A percentile compares a stretch with the other conserved stretches of the same genome.
Conservation (phyloP, 352 stramenopile genomes). For the Globisporangium splendens region DNA sequence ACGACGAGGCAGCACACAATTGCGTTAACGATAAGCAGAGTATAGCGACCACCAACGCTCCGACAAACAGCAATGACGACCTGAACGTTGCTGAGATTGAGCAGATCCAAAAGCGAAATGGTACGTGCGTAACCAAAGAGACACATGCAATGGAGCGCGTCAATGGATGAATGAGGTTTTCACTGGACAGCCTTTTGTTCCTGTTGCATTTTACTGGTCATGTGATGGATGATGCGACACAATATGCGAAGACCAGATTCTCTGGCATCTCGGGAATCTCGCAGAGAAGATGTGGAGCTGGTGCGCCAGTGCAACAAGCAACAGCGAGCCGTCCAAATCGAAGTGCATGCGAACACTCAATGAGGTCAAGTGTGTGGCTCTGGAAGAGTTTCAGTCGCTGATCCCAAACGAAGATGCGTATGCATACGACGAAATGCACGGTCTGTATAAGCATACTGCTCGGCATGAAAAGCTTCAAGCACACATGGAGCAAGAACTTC, state of each 20-base stretch:
- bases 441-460: slow-evolving; percentile 21
- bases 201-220: no score
- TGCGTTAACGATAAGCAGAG: no score
- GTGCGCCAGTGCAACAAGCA: background rate
- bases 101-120: background rate
- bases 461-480: slow-evolving; percentile 7
- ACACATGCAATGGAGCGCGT: background rate
- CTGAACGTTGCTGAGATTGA: background rate
- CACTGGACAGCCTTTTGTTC: no score
- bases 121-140: background rate
- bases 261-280: slow-evolving; percentile 20
- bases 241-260: slow-evolving; percentile 13
- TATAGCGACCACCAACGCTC: no score
- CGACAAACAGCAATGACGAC: no score
- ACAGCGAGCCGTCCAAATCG: background rate
- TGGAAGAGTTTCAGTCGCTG: slow-evolving; percentile 19
- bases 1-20: background rate
- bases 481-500: slow-evolving; percentile 8
- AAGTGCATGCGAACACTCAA: background rate
- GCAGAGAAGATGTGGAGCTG: slow-evolving; percentile 19
- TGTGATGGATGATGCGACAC: no score
- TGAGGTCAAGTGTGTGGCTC: slow-evolving; percentile 13
- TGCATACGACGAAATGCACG: slow-evolving; percentile 30
- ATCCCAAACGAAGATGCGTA: slow-evolving; percentile 13
- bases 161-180: no score